Evolutionary conservation across 1,284 basidiomycete species (phyloP), one percentile per base, ranked within the genome.

Genomic region (Leccinum subfulvum): DNA sequence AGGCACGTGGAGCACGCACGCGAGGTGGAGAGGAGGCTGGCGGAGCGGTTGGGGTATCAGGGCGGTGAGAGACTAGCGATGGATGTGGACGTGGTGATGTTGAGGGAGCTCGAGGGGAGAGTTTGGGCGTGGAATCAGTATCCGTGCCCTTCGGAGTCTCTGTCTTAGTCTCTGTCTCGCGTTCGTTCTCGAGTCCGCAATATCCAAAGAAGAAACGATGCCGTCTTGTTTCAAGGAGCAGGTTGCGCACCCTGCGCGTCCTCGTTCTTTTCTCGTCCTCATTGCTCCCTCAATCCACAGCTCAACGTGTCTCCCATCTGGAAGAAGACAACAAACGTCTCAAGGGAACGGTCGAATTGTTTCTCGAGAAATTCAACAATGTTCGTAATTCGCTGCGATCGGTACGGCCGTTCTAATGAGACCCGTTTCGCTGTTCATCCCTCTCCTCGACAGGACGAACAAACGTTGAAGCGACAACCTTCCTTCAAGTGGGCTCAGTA

Each of bases 401-500:
- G 57, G 70, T 73, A 64, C 41, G 66, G 52, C 4, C 60, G 51
- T 37, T 49, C 60, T 56, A 51, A 56, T 59, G 30, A 57, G 61
- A n/a, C 8, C 52, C 28, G 16, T n/a, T 55, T 16, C 35, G 21
- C 63, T 69, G 57, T 56, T 69, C 54, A 67, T 7, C 41, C 39
- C 41, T 58, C 37, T 21, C 58, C 18, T 62, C 53, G 68, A 59
- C 79, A 87, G 71, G 85, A 87, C 21, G 81, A 84, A 47, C 83
- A 81, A 58, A 76, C 85, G 9, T 74, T 92, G 16, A 80, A 79
- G 58, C 82, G 90, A 61, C 89, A 90, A 68, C 84, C 85, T 26
- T 92, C 91, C 10, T 92, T 92, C 77, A 91, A 91, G 70, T 94
- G 91, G 91, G 88, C 89, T 1, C 82, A 86, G 62, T 91, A 85